Conservation (phyloP, 495 filamentous ascomycete genomes). For the Zalerion maritima region DNA sequence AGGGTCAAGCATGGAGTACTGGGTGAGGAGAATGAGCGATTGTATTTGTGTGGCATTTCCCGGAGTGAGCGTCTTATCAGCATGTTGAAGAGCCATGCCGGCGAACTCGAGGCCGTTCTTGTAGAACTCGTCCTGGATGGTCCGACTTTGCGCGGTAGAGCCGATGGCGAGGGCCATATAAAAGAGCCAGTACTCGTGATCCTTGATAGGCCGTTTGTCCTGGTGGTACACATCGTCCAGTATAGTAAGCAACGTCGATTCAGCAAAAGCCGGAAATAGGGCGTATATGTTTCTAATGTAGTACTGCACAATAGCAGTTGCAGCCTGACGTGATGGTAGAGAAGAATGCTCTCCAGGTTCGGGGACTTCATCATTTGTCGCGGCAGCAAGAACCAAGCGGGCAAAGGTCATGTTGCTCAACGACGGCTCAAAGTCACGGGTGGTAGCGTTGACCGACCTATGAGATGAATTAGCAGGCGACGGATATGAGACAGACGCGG, state of each 20-base stretch:
- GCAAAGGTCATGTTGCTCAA: slow-evolving; percentile 75
- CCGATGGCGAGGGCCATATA: slow-evolving; percentile 81
- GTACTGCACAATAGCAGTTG: slow-evolving; percentile 54
- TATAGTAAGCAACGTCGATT: slow-evolving; percentile 56
- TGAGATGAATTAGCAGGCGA: slow-evolving; percentile 2
- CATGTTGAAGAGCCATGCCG: slow-evolving; percentile 52
- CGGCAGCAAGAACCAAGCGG: slow-evolving; percentile 60
- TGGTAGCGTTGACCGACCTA: slow-evolving; percentile 82
- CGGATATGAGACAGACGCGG: slow-evolving; percentile 3
- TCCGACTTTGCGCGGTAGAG: slow-evolving; percentile 55
- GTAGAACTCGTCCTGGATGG: slow-evolving; percentile 47
- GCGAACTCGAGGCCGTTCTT: slow-evolving; percentile 51
- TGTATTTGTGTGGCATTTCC: slow-evolving; percentile 73
- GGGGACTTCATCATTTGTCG: slow-evolving; percentile 49
- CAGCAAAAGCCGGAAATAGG: slow-evolving; percentile 66
- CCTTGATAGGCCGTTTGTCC: slow-evolving; percentile 43
- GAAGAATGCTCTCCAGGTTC: slow-evolving; percentile 32
- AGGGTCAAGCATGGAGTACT: slow-evolving; percentile 80
- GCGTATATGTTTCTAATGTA: slow-evolving; percentile 71
- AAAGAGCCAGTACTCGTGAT: slow-evolving; percentile 69
- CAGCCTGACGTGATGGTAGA: slow-evolving; percentile 51
- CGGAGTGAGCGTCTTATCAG: slow-evolving; percentile 67
- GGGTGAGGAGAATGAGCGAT: slow-evolving; percentile 66
- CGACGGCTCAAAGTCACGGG: slow-evolving; percentile 80
- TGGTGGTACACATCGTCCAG: slow-evolving; percentile 64